Evolutionary conservation across 805 yeast species (phyloP), one percentile per base, ranked within the genome.

Genomic region (Yueomyces sp.): DNA sequence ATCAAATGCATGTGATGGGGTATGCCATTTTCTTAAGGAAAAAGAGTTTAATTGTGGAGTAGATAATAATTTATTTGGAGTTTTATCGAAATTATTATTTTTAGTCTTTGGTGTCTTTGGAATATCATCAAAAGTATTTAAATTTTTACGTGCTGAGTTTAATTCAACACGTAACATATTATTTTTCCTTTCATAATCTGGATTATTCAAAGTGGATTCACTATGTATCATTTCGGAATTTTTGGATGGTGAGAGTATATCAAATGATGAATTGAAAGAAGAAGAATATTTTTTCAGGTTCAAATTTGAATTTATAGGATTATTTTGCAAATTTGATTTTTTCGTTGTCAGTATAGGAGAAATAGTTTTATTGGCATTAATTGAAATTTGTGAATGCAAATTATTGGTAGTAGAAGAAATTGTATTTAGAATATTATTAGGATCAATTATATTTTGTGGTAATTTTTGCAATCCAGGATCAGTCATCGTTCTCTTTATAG

Each of bases 261-360:
- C 63, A 40, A 60, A 60, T 41, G 55, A 57, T 12, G 65, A 57
- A 43, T 60, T 59, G 46, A 59, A 59, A 7, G 65, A 60, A 36
- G 62, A 57, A 4, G 59, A 50, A 40, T 59, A 60, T 40, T 52
- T 56, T 40, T 57, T 57, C 27, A 48, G 49, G 42, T 55, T 51
- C 31, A 45, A 50, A 6, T 59, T 56, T 2, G 62, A 58, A 29
- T 9, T 34, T 5, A 19, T 11, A 7, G 37, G 26, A 34, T n/a
- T 34, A 44, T 39, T 12, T 39, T 37, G 26, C 43, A 38, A 9
- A 42, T 47, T 30, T 36, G 37, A 11, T 44, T 32, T 26, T 11
- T 11, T 7, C 8, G 12, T 34, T 11, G 37, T 34, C 5, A 19
- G 5, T 34, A 5, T 5, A 7, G 29, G 39, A 11, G 44, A 28